Base-by-base conservation (phyloP, 139 green algal genomes). In the Micractinium sp. region DNA sequence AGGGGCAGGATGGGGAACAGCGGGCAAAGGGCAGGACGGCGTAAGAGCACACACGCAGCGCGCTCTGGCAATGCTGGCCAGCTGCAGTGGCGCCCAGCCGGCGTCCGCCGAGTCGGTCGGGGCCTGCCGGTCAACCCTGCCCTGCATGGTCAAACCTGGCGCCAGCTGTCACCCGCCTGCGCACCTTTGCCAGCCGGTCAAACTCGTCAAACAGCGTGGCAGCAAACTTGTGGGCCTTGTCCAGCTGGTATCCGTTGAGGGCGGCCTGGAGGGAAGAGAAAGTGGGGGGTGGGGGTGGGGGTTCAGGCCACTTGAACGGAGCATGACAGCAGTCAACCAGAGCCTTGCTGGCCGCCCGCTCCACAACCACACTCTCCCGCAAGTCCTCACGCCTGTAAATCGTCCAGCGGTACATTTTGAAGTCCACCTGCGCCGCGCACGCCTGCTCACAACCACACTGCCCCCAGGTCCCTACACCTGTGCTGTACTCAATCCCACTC, bases 161-260 rank as follows among this genome's bases (percentile, higher is more conserved):
- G 47, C 47, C 47, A 56, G 47, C 47, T 56, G 47, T 56, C 47
- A 76, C 25, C 36, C 25, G 22, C 74, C 74, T 19, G 15, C 77
- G 36, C 77, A 82, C 83, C 83, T 87, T 87, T 67, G 83, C 83
- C 33, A 97, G 96, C 77, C 94, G 94, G 27, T 99, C 97, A 81
- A 99, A 95, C 89, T 99, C 98, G 81, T 99, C 97, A 91, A 99
- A 99, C 89, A 98, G 95, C 75, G 90, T 96, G 31, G 98, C 96
- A 5, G 89, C 91, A 89, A 99, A 98, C n/a, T 94, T 95, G 95
- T 99, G 98, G 33, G 86, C 93, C 95, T 99, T 99, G 95, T 99
- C 98, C 69, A 99, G 95, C 92, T 97, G 95, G 93, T 99, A 99
- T 15, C 95, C 95, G 87, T 98, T 91, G 22, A 92, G 79, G 56